Base-by-base conservation (phyloP, 2,329 filamentous ascomycete genomes). In the Sporothrix brasiliensis region DNA sequence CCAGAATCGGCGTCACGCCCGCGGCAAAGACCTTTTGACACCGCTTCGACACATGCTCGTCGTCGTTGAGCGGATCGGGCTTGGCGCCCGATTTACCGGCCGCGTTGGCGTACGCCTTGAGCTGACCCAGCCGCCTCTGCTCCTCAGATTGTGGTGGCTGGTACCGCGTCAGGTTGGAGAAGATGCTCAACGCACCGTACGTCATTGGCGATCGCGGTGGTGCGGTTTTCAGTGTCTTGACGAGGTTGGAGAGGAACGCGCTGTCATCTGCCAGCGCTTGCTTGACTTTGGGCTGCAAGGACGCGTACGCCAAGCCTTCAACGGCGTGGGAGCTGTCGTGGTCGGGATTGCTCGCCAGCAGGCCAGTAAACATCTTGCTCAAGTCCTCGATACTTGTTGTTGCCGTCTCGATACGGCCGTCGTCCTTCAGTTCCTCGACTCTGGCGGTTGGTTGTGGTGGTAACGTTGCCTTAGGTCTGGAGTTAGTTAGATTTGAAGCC, bases 61-160 rank as follows among this genome's bases (percentile, higher is more conserved):
- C 90, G 72, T 93, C 88, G 70, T 95, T 90, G 0, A 96, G 83
- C 9, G 88, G 87, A 76, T 94, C 88, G 0, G 86, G 83, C 2
- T 85, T 81, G 21, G n/a, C 27, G 0, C 86, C 77, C 3, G 56
- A 30, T 72, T 87, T 87, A 76, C 92, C 93, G 5, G 89, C 89
- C 0, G 93, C 91, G 77, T 97, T 92, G 16, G 95, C 95, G 76
- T 98, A 99, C 2, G 93, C 92, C 82, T 97, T 97, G 58, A 99
- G 86, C 78, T 99, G 92, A 6, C 87, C 87, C 82, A 99, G 92
- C 77, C 92, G 93, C 81, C 94, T 95, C 76, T 97, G 91, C 79
- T 99, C 95, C 73, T 97, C 94, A 0, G 92, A 90, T 53, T 94
- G 84, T 9, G 84, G 83, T 7, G 93, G 93, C 53, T 88, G 86